phyloP scores from a whole-genome alignment of 2,329 filamentous ascomycete genomes.

The Botrytis fabae region DNA sequence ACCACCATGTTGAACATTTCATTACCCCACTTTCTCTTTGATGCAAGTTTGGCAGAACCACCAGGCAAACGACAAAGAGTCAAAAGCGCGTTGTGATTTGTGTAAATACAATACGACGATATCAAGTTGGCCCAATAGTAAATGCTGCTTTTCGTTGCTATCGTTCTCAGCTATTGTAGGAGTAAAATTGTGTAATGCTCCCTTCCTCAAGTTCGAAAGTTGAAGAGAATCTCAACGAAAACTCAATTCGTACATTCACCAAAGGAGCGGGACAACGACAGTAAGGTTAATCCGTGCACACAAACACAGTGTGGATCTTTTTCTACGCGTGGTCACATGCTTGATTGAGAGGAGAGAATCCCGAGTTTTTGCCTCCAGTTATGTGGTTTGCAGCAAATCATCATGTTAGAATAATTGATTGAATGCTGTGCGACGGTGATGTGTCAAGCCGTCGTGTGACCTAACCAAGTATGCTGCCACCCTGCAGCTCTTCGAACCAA shows the following conservation, averaged over 20 bases:
- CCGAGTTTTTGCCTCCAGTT: background rate
- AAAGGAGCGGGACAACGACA: background rate
- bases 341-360: background rate
- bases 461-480: background rate
- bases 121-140: background rate
- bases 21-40: slow-evolving; percentile 13
- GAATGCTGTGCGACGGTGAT: background rate
- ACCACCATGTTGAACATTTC: background rate
- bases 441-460: background rate
- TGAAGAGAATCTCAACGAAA: background rate
- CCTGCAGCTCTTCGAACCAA: background rate
- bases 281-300: background rate
- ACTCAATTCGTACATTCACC: background rate
- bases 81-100: background rate
- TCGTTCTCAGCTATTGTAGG: background rate
- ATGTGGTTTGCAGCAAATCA: background rate
- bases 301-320: background rate
- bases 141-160: background rate
- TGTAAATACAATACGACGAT: background rate
- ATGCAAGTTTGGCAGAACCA: background rate
- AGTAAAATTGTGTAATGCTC: background rate
- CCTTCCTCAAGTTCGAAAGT: background rate
- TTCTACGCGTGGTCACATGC: slow-evolving; percentile 5
- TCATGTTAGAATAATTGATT: background rate
- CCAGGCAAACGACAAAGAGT: background rate